Base-by-base conservation (phyloP, 2,329 filamentous ascomycete species). In the Xylariaceae sp. region DNA sequence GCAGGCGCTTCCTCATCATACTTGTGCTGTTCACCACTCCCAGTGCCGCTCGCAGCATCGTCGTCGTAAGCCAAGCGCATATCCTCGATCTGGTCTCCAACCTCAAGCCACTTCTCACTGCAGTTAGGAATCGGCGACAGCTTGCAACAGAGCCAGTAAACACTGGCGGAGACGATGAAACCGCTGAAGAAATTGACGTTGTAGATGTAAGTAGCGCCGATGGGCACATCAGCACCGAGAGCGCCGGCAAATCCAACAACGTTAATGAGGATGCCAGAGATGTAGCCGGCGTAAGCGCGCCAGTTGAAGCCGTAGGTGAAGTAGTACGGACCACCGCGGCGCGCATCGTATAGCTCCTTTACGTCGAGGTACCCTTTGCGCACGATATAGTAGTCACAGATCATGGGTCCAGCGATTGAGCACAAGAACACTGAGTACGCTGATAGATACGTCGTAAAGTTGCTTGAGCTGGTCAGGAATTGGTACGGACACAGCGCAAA, bases 361-460 rank as follows among this genome's bases (percentile, higher is more conserved):
- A 92, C 75, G 57, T 90, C 82, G 2, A 94, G 75, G 66, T 90
- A 95, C 5, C 91, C 91, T 51, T 80, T 84, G 50, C 91, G 86
- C 5, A 96, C 88, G 48, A 87, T 54, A 69, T 95, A 96, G 74
- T 96, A 96, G 68, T 96, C 91, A 58, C 78, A 81, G 52, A 90
- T 75, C 72, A 96, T 94, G 56, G 95, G 89, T n/a, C 91, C 91
- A 0, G 89, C 90, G 55, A 96, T 95, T 39, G 87, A 90, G 51
- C 87, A 91, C n/a, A 96, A 78, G 71, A 96, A 96, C 49, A 96
- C 90, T 3, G 87, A 90, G 73, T 96, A 96, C 1, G 91, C 87
- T 1, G 88, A 94, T 1, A 96, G 82, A 65, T 96, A 96, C 3
- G 89, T 95, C 1, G 89, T 94, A 73, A 96, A 96, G 69, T 86